Percentiles rank a stretch among this genome's conserved stretches.
These are phyloP conservation scores for Begonia loranthoides DNA, from an alignment of 306 rosid species.

Conservation along the genomic window DNA sequence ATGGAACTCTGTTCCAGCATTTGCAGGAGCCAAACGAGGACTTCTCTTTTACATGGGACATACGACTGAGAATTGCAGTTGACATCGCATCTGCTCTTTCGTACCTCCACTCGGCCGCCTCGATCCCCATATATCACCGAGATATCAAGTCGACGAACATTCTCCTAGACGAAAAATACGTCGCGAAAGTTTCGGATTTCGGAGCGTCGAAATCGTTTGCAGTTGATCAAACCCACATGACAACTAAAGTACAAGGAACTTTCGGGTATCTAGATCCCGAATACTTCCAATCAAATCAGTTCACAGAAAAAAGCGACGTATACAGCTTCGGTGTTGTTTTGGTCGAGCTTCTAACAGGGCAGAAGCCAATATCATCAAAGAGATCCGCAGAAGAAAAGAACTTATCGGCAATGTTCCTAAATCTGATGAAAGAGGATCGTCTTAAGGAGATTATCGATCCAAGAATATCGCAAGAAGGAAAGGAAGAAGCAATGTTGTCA, in stretches of 20 bases:
- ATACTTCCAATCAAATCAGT: constrained; percentile 38
- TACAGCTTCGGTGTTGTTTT: constrained; percentile 49
- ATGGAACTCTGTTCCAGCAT: constrained; percentile 40
- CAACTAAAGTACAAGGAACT: constrained; percentile 44
- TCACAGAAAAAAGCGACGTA: constrained; percentile 33
- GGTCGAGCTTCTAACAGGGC: constrained; percentile 37
- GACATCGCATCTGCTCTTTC: constrained; percentile 62
- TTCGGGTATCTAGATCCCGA: constrained; percentile 62
- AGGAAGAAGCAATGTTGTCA: constrained; percentile 14
- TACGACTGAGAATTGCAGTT: constrained; percentile 33
- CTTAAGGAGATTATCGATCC: constrained; percentile 25
- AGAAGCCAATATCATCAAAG: constrained; percentile 21
- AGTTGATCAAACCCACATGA: constrained; percentile 42
- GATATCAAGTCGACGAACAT: constrained; percentile 51
- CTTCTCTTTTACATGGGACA: constrained; percentile 27
- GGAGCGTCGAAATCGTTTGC: constrained; percentile 52
- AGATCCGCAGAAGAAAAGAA: constrained; percentile 20
- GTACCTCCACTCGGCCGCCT: constrained; percentile 53
- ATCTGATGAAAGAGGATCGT: constrained; percentile 17
- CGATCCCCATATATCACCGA: constrained; percentile 43
- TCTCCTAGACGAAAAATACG: constrained; percentile 30
- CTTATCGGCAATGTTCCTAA: constrained; percentile 28
- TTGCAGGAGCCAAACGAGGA: constrained; percentile 18
- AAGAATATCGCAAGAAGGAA: constrained; percentile 21
- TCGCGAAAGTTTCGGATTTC: constrained; percentile 22